Conservation (phyloP, 2,329 filamentous ascomycete genomes). For the Neofusicoccum sp. region DNA sequence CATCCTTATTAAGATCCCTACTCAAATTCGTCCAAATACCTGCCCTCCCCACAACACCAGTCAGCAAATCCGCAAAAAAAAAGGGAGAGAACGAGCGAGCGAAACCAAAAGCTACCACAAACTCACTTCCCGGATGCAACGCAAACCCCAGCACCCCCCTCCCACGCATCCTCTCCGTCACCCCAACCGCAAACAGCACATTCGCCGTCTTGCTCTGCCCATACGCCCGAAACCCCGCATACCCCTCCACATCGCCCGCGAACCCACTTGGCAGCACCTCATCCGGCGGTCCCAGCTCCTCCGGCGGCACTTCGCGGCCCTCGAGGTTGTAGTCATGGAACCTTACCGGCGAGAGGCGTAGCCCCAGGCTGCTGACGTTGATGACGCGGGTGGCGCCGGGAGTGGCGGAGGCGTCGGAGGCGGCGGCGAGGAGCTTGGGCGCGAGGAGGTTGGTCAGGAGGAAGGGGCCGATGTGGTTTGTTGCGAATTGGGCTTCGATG, state of each 20-base stretch:
- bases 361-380: conserved; percentile 28
- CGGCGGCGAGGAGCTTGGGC: conserved; percentile 38
- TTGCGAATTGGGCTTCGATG: conserved; percentile 47
- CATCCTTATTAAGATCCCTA: neutral
- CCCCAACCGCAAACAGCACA: conserved; percentile 27
- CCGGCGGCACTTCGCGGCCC: neutral
- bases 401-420: conserved; percentile 12
- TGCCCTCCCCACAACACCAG: neutral
- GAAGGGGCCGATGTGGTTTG: conserved; percentile 47
- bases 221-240: conserved; percentile 21
- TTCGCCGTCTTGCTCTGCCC: conserved; percentile 29
- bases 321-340: conserved; percentile 25
- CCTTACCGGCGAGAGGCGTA: conserved; percentile 20
- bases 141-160: conserved; percentile 29
- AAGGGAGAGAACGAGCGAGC: neutral
- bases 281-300: conserved; percentile 1
- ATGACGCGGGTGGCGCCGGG: conserved; percentile 27
- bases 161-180: conserved; percentile 26
- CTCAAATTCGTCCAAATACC: conserved; percentile 12
- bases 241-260: conserved; percentile 11
- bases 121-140: conserved; percentile 30
- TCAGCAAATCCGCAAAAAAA: neutral
- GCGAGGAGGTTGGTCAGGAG: conserved; percentile 46
- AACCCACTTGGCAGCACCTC: neutral
- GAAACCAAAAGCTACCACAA: neutral